Conservation (phyloP, 1,284 basidiomycete species). For the Coriolopsis trogii region DNA sequence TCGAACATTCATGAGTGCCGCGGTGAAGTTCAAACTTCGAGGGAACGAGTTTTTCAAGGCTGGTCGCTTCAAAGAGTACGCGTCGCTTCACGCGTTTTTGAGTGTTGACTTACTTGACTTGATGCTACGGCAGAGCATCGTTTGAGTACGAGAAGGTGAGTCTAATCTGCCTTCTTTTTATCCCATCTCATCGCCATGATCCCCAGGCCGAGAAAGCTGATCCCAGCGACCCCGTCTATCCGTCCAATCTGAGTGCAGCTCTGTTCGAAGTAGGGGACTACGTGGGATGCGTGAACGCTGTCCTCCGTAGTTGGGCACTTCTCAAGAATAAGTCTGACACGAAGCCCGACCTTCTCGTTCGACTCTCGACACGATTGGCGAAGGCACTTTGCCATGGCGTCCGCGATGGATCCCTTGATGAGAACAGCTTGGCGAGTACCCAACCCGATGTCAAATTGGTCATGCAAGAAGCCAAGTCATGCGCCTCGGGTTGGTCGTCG, state of each 20-base stretch:
- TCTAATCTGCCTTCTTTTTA: not conserved
- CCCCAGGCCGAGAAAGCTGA: constrained; percentile 18
- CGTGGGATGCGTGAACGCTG: constrained; percentile 24
- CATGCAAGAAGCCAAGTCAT: not conserved
- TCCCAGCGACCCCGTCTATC: constrained; percentile 26
- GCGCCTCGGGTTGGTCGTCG: not conserved
- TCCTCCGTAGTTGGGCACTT: constrained; percentile 29
- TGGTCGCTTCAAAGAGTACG: not conserved
- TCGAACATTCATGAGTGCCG: no score
- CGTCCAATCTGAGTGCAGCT: constrained; percentile 39
- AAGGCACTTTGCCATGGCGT: constrained; percentile 16
- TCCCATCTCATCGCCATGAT: not conserved
- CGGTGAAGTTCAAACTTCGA: constrained; percentile 1
- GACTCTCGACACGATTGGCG: constrained; percentile 17
- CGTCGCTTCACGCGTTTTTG: not conserved
- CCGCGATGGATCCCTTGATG: not conserved
- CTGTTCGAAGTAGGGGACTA: constrained; percentile 37
- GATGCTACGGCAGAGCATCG: not conserved
- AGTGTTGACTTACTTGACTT: not conserved
- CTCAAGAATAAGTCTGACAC: not conserved
- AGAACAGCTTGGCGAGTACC: not conserved
- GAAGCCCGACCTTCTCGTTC: constrained; percentile 2
- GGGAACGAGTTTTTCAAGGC: constrained; percentile 13
- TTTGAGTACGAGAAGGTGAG: not conserved
- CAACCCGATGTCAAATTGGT: not conserved